Conservation (phyloP, 2,329 filamentous ascomycete genomes). For the Scorias spongiosa region DNA sequence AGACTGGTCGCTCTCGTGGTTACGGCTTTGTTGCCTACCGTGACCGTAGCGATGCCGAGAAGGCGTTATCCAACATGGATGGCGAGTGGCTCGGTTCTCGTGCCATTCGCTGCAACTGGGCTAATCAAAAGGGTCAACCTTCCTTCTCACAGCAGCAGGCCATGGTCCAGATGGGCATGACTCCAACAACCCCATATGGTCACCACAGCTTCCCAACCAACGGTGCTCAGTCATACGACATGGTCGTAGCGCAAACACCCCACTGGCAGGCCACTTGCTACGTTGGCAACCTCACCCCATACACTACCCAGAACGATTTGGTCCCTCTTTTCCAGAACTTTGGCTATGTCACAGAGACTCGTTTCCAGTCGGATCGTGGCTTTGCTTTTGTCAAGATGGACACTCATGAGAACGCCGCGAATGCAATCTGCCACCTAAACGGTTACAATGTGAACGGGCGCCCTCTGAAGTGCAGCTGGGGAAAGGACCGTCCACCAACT, state of each 20-base stretch:
- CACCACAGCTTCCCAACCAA: conserved; percentile 90
- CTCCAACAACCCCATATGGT: conserved; percentile 86
- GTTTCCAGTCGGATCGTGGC: conserved; percentile 93
- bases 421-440: conserved; percentile 95
- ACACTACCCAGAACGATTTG: conserved; percentile 90
- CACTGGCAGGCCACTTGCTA: conserved; percentile 98
- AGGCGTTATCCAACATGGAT: conserved; percentile 93
- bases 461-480: conserved; percentile 98
- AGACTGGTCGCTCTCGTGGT: conserved; percentile 90
- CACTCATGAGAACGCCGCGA: conserved; percentile 90
- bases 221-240: conserved; percentile 92
- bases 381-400: conserved; percentile 99
- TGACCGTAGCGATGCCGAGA: conserved; percentile 84
- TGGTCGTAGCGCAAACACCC: conserved; percentile 88
- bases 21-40: conserved; percentile 98
- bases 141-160: conserved; percentile 96
- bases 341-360: conserved; percentile 90
- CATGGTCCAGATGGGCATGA: conserved; percentile 96
- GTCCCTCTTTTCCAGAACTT: conserved; percentile 99
- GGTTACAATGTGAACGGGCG: conserved; percentile 96
- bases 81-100: conserved; percentile 97
- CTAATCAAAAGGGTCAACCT: conserved; percentile 98
- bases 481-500: conserved; percentile 91
- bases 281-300: conserved; percentile 92
- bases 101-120: conserved; percentile 98